phyloP scores from a whole-genome alignment of 768 basidiomycete species.

The Russula griseocarnosa region DNA sequence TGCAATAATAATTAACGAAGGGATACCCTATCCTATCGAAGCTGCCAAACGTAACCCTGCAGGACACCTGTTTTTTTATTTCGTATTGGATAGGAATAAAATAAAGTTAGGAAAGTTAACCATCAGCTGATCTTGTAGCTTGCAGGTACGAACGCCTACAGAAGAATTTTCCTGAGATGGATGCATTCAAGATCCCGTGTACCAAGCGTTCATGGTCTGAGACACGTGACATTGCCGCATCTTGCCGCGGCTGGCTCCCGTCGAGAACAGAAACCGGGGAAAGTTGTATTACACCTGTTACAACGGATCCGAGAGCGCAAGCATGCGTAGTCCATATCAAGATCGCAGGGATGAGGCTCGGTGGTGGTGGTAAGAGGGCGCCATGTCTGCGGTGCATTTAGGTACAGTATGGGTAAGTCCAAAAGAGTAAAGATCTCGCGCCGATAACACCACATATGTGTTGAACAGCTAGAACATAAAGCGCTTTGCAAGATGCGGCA shows the following conservation, averaged over 20 bases:
- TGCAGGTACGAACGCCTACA: background rate
- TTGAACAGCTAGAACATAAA: background rate
- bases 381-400: background rate
- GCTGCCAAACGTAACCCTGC: background rate
- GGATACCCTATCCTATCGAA: background rate
- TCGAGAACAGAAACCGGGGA: background rate
- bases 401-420: background rate
- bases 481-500: background rate
- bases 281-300: background rate
- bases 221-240: constrained; percentile 9
- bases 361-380: background rate
- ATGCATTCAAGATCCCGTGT: background rate
- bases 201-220: background rate
- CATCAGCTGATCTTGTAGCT: background rate
- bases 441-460: background rate
- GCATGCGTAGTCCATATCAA: background rate
- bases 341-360: background rate
- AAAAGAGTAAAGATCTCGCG: background rate
- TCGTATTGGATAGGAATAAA: background rate
- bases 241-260: background rate
- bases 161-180: background rate
- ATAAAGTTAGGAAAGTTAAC: constrained; percentile 4
- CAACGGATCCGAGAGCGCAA: background rate
- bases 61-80: background rate
- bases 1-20: background rate